Evolutionary conservation across 352 stramenopile genomes (phyloP), one percentile per base, ranked within the genome.

Genomic region (Pythium brachiatum): DNA sequence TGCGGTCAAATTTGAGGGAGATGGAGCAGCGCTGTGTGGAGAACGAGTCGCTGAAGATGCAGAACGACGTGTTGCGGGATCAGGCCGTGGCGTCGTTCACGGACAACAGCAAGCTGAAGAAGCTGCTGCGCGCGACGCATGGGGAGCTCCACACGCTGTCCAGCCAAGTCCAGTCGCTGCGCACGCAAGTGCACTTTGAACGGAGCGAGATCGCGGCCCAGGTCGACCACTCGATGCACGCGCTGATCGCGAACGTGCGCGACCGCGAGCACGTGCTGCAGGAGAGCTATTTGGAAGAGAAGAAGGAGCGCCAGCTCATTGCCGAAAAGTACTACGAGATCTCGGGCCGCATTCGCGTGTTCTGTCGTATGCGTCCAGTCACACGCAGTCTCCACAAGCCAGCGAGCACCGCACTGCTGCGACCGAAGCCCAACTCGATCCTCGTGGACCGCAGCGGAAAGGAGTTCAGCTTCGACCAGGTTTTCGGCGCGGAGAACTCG

Each of bases 391-490:
- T 63, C 0, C 56, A 73, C 29, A 69, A 52, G 34, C 13, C 51
- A 1, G 43, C 39, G 0, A 60, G 53, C 0, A 50, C 60, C 4
- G 79, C 86, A 9, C 60, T 94, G 47, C 69, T 93, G 27, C 75
- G 91, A 11, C 92, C 96, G n/a, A 77, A 91, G 23, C 92, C 81
- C 8, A 96, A 98, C 59, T 95, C 90, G 32, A 59, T 97, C 18
- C 68, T 98, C 31, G 80, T 97, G 31, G 72, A 94, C 15, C 83
- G 69, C 8, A 89, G 85, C 38, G 92, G 83, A 62, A 98, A 98
- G 72, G 92, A 95, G 50, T 99, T 98, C 70, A 83, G 84, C 7
- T 99, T 99, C 69, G 97, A 99, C 72, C 90, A 98, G 60, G 96
- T 99, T 3, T 99, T 98, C 82, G 92, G 92, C 16, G 83, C 91